phyloP scores from a whole-genome alignment of 2,329 filamentous ascomycete species.

The Elsinoe perseae region DNA sequence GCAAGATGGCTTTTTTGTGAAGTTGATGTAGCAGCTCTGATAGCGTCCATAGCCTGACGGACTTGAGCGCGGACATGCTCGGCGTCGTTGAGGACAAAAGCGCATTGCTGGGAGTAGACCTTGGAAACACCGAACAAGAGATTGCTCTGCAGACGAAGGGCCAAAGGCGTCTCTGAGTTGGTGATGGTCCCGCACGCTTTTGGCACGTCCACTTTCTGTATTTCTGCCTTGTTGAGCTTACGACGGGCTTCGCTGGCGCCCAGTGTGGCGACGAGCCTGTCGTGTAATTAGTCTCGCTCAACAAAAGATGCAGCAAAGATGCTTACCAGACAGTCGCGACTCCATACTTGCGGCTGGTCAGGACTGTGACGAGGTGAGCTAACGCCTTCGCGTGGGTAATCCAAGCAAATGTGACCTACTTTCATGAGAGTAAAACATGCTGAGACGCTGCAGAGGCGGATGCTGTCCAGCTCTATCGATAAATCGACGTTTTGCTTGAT shows the following conservation, averaged over 20 bases:
- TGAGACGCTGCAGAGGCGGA: constrained; percentile 17
- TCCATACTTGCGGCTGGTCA: constrained; percentile 80
- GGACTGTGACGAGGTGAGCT: constrained; percentile 43
- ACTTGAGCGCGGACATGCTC: constrained; percentile 68
- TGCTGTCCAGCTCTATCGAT: background rate
- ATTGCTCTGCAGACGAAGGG: constrained; percentile 73
- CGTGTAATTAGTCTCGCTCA: constrained; percentile 20
- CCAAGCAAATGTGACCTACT: constrained; percentile 51
- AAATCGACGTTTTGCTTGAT: background rate
- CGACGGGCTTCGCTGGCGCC: constrained; percentile 63
- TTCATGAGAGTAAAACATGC: constrained; percentile 95
- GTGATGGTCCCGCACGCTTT: constrained; percentile 87
- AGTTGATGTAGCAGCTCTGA: background rate
- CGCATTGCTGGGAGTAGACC: constrained; percentile 80
- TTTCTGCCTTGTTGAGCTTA: constrained; percentile 74
- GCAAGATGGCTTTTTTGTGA: constrained; percentile 13
- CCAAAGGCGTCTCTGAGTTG: constrained; percentile 76
- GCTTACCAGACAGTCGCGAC: constrained; percentile 87
- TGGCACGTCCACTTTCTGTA: constrained; percentile 77
- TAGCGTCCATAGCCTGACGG: constrained; percentile 25
- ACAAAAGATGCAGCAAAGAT: background rate
- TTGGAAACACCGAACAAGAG: constrained; percentile 67
- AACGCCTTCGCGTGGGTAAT: background rate
- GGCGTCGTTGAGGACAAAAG: constrained; percentile 74
- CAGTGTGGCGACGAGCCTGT: constrained; percentile 84